Evolutionary conservation across 1,284 basidiomycete species (phyloP), one percentile per base, ranked within the genome.

Genomic region (Mixia osmundae): DNA sequence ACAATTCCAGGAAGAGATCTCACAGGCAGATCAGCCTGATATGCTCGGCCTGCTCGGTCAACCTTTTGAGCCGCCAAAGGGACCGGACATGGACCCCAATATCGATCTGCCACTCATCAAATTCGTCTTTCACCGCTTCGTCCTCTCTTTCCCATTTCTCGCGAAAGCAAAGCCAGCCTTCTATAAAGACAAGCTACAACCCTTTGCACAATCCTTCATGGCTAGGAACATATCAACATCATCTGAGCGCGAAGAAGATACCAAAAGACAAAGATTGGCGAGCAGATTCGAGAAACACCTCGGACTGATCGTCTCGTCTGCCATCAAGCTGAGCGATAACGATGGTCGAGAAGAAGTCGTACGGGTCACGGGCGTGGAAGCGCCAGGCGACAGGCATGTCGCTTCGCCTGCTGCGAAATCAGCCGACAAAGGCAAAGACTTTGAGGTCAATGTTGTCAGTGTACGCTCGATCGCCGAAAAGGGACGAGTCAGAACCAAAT

Each of bases 101-200:
- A 33, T 43, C 34, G 78, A 87, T 56, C 64, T 91, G 12, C 85
- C 85, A 3, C 75, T 91, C 52, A 60, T 91, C 43, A 67, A 71
- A 22, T 89, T 75, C 61, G 67, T 85, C 50, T 85, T 91, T 54
- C 70, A 76, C 39, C 77, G 83, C 53, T 91, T 82, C 53, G 65
- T 91, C 41, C 65, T 91, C 38, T 76, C 82, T 0, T 94, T 94
- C 54, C 85, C 85, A 9, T 89, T 94, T 61, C 71, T 94, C 53
- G 68, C 71, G 31, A 33, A 42, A 18, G 61, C 73, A 1, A 80
- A 80, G 0, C 80, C 80, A 1, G 69, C 73, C 46, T 91, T 94
- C 59, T 94, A 85, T 59, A 71, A 76, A 1, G 69, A 72, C 44
- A 94, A 94, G 56, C 67, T 94, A 1, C 85, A 91, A 58, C 83